Evolutionary conservation across 345 rosid species (phyloP).

Genomic region (Syzygium jambos): DNA sequence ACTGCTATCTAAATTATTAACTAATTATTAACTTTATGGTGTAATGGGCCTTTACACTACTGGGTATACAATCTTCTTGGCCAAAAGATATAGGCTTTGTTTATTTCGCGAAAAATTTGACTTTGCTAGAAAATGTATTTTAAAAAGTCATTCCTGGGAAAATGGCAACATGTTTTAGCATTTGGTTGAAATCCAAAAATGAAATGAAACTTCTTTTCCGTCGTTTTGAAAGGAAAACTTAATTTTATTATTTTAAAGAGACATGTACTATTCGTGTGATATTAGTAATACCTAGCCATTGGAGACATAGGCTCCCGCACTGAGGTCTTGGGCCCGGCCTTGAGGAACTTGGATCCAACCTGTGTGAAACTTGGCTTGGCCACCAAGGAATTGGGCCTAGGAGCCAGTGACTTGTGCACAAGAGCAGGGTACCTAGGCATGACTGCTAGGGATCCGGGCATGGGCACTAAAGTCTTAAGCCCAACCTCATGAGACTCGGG

Average conservation of each 20-base stretch:
- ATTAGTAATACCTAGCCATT: no score
- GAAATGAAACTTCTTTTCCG: no score
- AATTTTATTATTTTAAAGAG: no score
- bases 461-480: background rate
- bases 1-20: background rate
- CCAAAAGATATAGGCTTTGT: fast-evolving
- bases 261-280: no score
- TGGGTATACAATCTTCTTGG: background rate
- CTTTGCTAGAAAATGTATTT: background rate
- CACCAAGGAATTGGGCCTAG: background rate
- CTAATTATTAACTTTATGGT: background rate
- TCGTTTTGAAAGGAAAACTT: no score
- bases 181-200: no score
- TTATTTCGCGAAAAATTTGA: fast-evolving
- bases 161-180: background rate
- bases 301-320: no score
- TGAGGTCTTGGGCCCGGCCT: background rate
- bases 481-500: background rate
- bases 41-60: background rate
- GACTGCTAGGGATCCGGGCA: background rate
- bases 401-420: background rate
- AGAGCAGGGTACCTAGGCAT: background rate
- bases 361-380: background rate
- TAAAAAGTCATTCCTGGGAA: background rate
- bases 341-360: background rate